Evolutionary conservation across 2,329 filamentous ascomycete species (phyloP).

Genomic region (Diplodia intermedia): DNA sequence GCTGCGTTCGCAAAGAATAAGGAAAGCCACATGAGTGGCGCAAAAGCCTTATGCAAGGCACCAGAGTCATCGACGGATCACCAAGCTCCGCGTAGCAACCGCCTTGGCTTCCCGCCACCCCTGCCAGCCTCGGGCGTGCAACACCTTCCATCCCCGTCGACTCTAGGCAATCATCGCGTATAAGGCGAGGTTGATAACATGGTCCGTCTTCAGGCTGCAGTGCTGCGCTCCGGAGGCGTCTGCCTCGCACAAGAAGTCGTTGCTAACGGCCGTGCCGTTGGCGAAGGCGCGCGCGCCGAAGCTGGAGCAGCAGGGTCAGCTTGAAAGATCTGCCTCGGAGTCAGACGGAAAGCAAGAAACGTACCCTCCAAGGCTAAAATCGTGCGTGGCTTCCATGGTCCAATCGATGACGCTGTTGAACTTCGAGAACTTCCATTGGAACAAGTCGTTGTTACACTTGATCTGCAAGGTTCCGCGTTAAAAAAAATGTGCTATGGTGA

Average conservation of each 20-base stretch:
- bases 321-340: background rate
- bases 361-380: background rate
- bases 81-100: slow-evolving; percentile 23
- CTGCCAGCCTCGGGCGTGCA: slow-evolving; percentile 8
- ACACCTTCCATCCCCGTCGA: slow-evolving; percentile 3
- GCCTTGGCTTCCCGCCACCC: slow-evolving; percentile 10
- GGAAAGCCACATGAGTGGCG: slow-evolving; percentile 17
- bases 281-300: slow-evolving; percentile 1
- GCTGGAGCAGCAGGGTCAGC: background rate
- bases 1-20: slow-evolving; percentile 2
- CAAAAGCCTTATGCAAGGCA: slow-evolving; percentile 10
- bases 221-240: background rate
- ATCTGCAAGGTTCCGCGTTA: slow-evolving; percentile 26
- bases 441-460: slow-evolving; percentile 3
- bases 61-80: slow-evolving; percentile 23
- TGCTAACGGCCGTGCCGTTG: slow-evolving; percentile 5
- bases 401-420: slow-evolving; percentile 16
- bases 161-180: slow-evolving; percentile 19
- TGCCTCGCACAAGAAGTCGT: slow-evolving; percentile 6
- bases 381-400: slow-evolving; percentile 18
- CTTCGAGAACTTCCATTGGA: slow-evolving; percentile 24
- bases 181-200: background rate
- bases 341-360: background rate
- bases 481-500: background rate
- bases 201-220: slow-evolving; percentile 16